A percentile compares a stretch with the other conserved stretches of the same genome.
These are phyloP conservation scores for Diaporthe vaccinii DNA, from an alignment of 2,329 filamentous ascomycete species.

Conservation along the genomic window DNA sequence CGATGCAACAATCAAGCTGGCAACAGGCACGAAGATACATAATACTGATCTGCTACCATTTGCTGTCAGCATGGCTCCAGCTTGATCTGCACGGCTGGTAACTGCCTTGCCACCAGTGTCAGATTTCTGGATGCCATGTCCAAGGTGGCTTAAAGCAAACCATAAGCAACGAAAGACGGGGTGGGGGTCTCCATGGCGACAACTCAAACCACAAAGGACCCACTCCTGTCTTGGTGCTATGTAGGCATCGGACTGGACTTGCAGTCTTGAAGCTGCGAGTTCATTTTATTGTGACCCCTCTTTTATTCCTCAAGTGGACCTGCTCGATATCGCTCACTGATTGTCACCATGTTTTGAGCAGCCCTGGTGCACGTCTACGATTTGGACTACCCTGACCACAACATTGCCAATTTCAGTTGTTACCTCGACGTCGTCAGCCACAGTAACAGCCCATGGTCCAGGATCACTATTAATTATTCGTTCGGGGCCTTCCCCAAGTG, in stretches of 20 bases:
- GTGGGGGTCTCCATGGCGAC: background rate
- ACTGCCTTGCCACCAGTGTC: background rate
- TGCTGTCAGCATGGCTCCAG: background rate
- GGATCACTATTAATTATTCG: background rate
- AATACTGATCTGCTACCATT: background rate
- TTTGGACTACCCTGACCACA: background rate
- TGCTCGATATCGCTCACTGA: background rate
- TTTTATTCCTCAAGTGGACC: background rate
- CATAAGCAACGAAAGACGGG: background rate
- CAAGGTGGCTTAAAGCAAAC: background rate
- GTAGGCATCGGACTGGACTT: background rate
- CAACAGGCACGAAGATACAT: background rate
- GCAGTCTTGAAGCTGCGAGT: background rate
- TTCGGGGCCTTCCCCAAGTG: background rate
- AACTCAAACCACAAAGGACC: background rate
- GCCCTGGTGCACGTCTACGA: background rate
- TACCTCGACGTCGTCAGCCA: background rate
- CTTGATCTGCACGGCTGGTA: background rate
- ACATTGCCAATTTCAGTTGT: background rate
- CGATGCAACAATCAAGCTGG: background rate
- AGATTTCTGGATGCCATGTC: background rate
- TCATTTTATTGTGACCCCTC: background rate
- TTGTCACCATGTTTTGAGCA: background rate
- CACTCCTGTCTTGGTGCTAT: background rate
- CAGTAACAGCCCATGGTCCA: background rate